Conservation (phyloP, 257 asterid genomes). For the Fraxinus pennsylvanica region DNA sequence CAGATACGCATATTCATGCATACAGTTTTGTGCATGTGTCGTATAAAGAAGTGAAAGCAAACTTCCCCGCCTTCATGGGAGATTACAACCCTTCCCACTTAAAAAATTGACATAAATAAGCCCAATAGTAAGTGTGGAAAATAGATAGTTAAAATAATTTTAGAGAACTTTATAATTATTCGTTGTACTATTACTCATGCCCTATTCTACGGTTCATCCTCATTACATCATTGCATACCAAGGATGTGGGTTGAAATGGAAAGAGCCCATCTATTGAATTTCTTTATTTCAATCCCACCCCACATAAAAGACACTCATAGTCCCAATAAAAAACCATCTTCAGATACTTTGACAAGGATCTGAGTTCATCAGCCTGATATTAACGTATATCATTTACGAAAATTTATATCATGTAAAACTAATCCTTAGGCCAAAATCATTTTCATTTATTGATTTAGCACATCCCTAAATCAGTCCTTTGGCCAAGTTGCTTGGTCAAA, state of each 20-base stretch:
- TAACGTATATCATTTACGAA: not conserved
- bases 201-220: not conserved
- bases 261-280: not conserved
- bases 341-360: not conserved
- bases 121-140: not conserved
- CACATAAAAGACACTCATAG: not conserved
- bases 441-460: not conserved
- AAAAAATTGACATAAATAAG: constrained; percentile 1
- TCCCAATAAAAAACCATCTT: not conserved
- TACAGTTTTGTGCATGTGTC: not conserved
- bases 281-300: not conserved
- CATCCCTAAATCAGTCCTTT: not conserved
- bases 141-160: not conserved
- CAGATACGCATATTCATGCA: constrained; percentile 10
- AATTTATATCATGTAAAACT: not conserved
- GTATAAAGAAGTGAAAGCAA: constrained; percentile 12
- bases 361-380: not conserved
- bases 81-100: not conserved
- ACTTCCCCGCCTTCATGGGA: constrained; percentile 4
- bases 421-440: not conserved
- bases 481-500: not conserved
- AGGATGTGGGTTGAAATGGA: not conserved
- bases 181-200: not conserved
- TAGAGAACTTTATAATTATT: not conserved
- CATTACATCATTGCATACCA: not conserved